Base-by-base conservation (phyloP, 805 yeast species). In the Lachancea sp. region DNA sequence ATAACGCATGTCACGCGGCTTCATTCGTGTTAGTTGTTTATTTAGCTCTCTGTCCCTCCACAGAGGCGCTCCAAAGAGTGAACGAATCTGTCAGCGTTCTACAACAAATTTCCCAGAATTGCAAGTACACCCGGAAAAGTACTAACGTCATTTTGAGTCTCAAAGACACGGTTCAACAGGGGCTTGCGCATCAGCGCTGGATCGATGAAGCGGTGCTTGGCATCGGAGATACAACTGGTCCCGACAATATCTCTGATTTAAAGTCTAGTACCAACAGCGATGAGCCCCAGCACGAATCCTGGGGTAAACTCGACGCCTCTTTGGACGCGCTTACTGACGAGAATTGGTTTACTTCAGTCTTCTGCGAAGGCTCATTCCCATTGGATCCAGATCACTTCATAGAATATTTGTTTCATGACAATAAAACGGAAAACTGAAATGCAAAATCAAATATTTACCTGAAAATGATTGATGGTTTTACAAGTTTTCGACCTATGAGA, bases 111-210 rank as follows among this genome's bases (percentile, higher is more conserved):
- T 41, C 44, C 9, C 36, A 36, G 36, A 41, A 38, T 30, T 29
- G 41, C 36, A 41, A 41, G 41, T 41, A 36, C 32, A 36, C 37
- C 21, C 41, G 36, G 16, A 41, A 36, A 17, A 36, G 41, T 24
- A 41, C 44, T 8, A 26, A 36, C 32, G 44, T 41, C 23, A 41
- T 36, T 29, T 23, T 41, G 36, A 24, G 19, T 15, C 37, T 41
- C 17, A 36, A 29, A 31, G 38, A 41, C 29, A 36, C 32, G 17
- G 37, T 41, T 23, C 36, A 41, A 29, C 41, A 36, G 30, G 32
- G 44, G 19, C 44, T 36, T 17, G 26, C 29, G 13, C 36, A 41
- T 23, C 44, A 41, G 31, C 44, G 41, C 30, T 41, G 41, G 44
- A 36, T 41, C n/a, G 41, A 41, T 29, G 37, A 17, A 23, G 44